Base-by-base conservation (phyloP, 192 early-diverging fungal species). In the Coemansia sp. region DNA sequence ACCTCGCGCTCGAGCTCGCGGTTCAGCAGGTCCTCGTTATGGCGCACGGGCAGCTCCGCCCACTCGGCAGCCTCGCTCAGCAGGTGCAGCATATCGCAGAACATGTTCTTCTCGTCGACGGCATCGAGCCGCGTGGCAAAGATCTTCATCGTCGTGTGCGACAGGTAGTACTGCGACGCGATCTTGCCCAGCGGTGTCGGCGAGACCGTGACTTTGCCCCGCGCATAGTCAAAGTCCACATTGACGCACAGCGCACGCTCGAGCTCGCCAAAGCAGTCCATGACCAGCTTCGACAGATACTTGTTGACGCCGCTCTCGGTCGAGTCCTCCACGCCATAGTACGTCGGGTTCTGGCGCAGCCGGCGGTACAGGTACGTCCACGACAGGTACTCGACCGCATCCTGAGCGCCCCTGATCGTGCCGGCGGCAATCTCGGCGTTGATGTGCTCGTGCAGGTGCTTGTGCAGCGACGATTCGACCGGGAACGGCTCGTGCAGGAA, bases 341-440 rank as follows among this genome's bases (percentile, higher is more conserved):
- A 99, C 2, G 93, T 87, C 14, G 97, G 97, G 71, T 99, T 99
- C 81, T 91, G 83, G 29, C 88, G 86, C 53, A 99, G 70, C 6
- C 97, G 82, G 21, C 97, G 83, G 81, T 90, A 98, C 42, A 98
- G 82, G 55, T 97, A 99, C 1, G 97, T 98, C 93, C 94, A 97
- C 9, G 91, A 90, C 60, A 99, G 67, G 67, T 95, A 98, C 53
- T 95, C 92, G 54, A 97, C 83, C 0, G 92, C 95, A 77, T 98
- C 95, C 83, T 97, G 91, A 48, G 93, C 94, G 27, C 85, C 85
- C 35, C 82, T 87, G 53, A 99, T 90, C 0, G 95, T 90, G 0
- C 92, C 93, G 6, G 80, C 81, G 5, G 91, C 87, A 81, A 98
- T 86, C 77, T 98, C 97, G 10, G 97, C 97, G 62, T 95, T 95